Evolutionary conservation across 306 rosid genomes (phyloP).

Genomic region (Prinsepia uniflora): DNA sequence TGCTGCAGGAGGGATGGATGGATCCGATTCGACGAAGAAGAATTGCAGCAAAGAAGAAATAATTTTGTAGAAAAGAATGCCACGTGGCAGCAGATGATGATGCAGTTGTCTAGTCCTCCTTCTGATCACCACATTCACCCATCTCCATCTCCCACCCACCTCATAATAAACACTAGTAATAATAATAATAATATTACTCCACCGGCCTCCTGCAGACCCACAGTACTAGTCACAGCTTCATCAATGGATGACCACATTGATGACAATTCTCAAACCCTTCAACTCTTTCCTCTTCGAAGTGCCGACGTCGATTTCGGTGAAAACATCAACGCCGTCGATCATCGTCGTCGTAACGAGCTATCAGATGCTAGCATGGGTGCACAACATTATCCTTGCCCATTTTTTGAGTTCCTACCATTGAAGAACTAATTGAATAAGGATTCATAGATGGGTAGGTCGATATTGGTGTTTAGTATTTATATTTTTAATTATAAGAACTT

Average conservation of each 20-base stretch:
- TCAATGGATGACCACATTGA: background rate
- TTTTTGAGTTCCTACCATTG: slow-evolving; percentile 73
- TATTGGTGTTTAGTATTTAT: background rate
- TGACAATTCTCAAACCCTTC: slow-evolving; percentile 71
- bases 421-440: slow-evolving; percentile 32
- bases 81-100: slow-evolving; percentile 85
- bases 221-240: background rate
- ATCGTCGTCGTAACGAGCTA: slow-evolving; percentile 27
- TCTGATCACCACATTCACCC: background rate
- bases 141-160: slow-evolving; percentile 27
- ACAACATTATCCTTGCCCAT: slow-evolving; percentile 38
- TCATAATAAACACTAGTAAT: slow-evolving; percentile 18
- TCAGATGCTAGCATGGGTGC: slow-evolving; percentile 23
- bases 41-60: slow-evolving; percentile 59
- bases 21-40: slow-evolving; percentile 64
- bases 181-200: too few species aligned
- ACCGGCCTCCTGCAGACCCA: background rate
- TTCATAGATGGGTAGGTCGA: slow-evolving; percentile 26
- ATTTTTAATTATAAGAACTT: background rate
- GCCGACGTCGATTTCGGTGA: background rate
- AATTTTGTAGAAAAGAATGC: slow-evolving; percentile 72
- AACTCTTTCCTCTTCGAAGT: slow-evolving; percentile 71
- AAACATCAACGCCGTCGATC: too few species aligned
- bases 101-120: slow-evolving; percentile 50
- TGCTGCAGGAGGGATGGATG: slow-evolving; percentile 58